Base-by-base conservation (phyloP, 2,329 filamentous ascomycete genomes). In the Sphaerostilbella broomeana region DNA sequence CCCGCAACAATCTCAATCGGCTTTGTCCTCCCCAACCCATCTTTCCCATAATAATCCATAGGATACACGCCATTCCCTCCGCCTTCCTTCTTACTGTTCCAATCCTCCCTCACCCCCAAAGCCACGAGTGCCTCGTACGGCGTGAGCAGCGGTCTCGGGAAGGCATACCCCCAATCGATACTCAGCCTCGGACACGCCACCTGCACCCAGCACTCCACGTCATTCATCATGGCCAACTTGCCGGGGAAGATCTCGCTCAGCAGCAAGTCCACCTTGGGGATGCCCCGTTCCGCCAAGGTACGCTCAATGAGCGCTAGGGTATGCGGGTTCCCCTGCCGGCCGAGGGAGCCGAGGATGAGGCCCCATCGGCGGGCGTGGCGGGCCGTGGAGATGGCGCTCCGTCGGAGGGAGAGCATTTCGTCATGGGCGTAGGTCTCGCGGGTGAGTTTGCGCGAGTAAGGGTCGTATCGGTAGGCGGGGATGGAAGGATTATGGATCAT, bases 141-240 rank as follows among this genome's bases (percentile, higher is more conserved):
- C 37, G 90, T 97, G 56, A 98, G 63, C 43, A 98, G 60, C 33
- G 92, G 92, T 32, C 86, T 68, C 1, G 87, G 77, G 57, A 98
- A 98, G 1, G 92, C 92, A 65, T 97, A 97, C 0, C 92, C 92
- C 92, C 92, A 98, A 64, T 98, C 92, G 51, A 98, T 98, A 61
- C 90, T 97, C 58, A 98, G 58, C 35, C 92, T 70, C n/a, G 92
- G 92, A 63, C 92, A 98, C 5, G 92, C 92, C 35, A 98, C 88
- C 64, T 98, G 92, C 26, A 98, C 90, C 92, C 92, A 98, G 53
- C 88, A 94, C 57, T 95, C 90, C 3, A 98, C 86, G 55, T 97
- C 90, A 20, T 68, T 65, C 87, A 98, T 95, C 70, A 92, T 80
- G 0, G 86, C 88, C 49, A 98, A 65, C 66, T 97, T 98, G 0